phyloP scores from a whole-genome alignment of 1,284 basidiomycete genomes.

The Ganoderma leucocontextum region DNA sequence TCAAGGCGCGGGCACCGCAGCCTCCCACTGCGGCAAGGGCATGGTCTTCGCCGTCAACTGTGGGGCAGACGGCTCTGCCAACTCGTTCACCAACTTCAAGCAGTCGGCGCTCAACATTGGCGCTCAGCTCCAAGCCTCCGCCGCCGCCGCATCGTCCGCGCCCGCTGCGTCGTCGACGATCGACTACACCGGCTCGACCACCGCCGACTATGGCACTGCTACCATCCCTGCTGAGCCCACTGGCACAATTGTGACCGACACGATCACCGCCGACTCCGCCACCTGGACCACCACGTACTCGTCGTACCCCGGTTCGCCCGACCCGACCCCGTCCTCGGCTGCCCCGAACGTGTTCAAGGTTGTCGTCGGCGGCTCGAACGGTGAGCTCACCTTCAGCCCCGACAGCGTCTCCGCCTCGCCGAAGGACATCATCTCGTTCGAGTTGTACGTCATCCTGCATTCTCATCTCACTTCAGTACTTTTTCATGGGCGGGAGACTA shows the following conservation, averaged over 20 bases:
- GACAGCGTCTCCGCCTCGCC: slow-evolving; percentile 56
- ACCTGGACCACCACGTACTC: slow-evolving; percentile 62
- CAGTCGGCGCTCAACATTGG: slow-evolving; percentile 59
- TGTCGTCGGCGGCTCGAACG: slow-evolving; percentile 58
- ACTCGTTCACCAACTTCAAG: slow-evolving; percentile 67
- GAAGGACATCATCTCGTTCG: slow-evolving; percentile 61
- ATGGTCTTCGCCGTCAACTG: slow-evolving; percentile 76
- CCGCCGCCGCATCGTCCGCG: slow-evolving; percentile 43
- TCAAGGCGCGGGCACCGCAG: slow-evolving; percentile 45
- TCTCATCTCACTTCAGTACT: not conserved
- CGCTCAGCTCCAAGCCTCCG: slow-evolving; percentile 51
- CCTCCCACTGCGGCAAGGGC: slow-evolving; percentile 63
- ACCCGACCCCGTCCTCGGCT: slow-evolving; percentile 54
- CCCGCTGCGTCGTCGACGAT: slow-evolving; percentile 28
- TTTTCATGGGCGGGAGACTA: not conserved
- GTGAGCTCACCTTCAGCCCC: slow-evolving; percentile 59
- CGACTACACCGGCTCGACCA: slow-evolving; percentile 17
- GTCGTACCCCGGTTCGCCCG: slow-evolving; percentile 61
- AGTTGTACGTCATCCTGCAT: slow-evolving; percentile 53
- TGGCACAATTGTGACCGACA: slow-evolving; percentile 44
- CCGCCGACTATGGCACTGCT: slow-evolving; percentile 53
- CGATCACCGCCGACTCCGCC: slow-evolving; percentile 49
- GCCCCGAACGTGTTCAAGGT: slow-evolving; percentile 55
- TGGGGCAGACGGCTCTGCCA: slow-evolving; percentile 56
- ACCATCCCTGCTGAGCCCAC: slow-evolving; percentile 57